Base-by-base conservation (phyloP, 108 stramenopile species). In the Craspedostauros australis region DNA sequence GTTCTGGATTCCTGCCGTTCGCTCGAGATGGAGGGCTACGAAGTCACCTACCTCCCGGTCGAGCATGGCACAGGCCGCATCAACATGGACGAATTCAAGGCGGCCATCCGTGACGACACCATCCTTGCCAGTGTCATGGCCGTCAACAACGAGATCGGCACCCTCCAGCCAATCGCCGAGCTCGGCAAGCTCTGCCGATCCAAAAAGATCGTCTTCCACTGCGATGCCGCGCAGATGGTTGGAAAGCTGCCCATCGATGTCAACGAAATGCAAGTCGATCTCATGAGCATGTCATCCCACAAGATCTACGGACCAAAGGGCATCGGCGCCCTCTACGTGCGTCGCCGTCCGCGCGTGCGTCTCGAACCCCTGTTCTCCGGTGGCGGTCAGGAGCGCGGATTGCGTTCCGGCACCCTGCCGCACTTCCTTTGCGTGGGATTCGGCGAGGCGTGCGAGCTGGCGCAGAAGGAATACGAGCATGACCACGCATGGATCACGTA, bases 61-160 rank as follows among this genome's bases (percentile, higher is more conserved):
- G 53, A 78, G 53, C 44, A 52, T 12, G 51, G 77, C 7, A 97
- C 93, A 20, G 99, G 99, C 18, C 72, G 94, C 19, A 75, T 99
- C 19, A 88, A 96, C 67, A 76, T 98, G 73, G 73, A 91, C 14
- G 64, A 87, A 62, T 77, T 99, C 24, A 65, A 81, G 59, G 75
- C 57, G 15, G 88, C 89, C 38, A 83, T 98, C 66, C 84, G 95
- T 19, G 88, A 78, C 11, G 95, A 99, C 46, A 99, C 99, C 22
- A 64, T 79, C n/a, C 54, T 96, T 45, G 84, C 96, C 27, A 86
- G 83, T 47, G 82, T 99, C 51, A 98, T 99, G 99, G 97, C 95
- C 8, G 96, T 99, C 40, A 99, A 99, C 82, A 99, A 99, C 73
- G 99, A 99, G 76, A 99, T 98, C 65, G 99, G 99, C 9, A 96